Evolutionary conservation across 495 filamentous ascomycete species (phyloP), one percentile per base, ranked within the genome.

Genomic region (Neurospora tetraspora): DNA sequence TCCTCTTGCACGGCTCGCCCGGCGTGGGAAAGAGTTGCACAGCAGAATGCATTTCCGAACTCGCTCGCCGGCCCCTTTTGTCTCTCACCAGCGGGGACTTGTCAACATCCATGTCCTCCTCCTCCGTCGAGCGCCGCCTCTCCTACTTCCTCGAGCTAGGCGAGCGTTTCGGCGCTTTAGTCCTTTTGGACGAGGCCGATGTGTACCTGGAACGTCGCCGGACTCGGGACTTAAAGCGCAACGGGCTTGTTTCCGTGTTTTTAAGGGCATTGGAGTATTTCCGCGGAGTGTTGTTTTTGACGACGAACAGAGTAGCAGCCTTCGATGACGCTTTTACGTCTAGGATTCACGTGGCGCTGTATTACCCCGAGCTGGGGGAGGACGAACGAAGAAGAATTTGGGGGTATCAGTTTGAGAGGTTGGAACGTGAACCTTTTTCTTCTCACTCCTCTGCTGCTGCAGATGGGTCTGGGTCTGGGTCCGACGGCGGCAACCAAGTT

Each of bases 221-320:
- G 1, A 86, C 90, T 43, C 85, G 88, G 73, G 91, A 95, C 75
- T 88, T 95, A 74, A 86, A 88, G 75, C 87, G 92, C 71, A 95
- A 95, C 76, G 90, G 91, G 1, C 85, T 95, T 0, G 92, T 95
- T 23, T 91, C 89, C 71, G 89, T 94, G 68, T 84, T 84, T 75
- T 72, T 83, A 14, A 77, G 82, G 34, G 82, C 80, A 0, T 77
- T 84, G 68, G 83, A 84, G 75, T 83, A 83, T 73, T 84, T 83
- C 78, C 74, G 77, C 18, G 82, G 83, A 39, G 78, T 82, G 34
- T 71, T 84, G 31, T 81, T 84, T 74, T 73, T 84, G 65, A 84
- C 83, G 23, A 85, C 82, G 36, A 85, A 85, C 78, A 76, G 82
- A 11, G 82, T 85, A 39, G 79, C 80, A 53, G 78, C 79, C 34